Evolutionary conservation across 164 flowering plant species (phyloP), one percentile per base, ranked within the genome.

Genomic region (Chimonanthus praecox): DNA sequence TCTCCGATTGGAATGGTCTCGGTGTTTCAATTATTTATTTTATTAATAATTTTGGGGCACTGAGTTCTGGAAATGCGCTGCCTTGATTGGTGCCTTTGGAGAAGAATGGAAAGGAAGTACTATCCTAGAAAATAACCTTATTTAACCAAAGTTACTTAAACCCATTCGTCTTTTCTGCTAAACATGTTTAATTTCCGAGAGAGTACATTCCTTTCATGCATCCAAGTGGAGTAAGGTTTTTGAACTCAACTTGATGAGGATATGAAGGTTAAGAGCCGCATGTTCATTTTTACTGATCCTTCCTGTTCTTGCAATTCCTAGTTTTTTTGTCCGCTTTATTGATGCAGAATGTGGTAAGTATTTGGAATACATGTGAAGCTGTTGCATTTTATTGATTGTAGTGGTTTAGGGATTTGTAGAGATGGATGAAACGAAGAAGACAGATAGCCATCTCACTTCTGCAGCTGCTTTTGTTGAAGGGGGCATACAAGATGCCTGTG

Each of bases 391-490:
- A 10, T 66, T 44, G 47, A 68, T 68, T 68, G 47, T 68, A 54
- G 4, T 49, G 60, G 54, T 67, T 5, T 54, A 11, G 60, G 71
- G 62, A 21, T 49, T 50, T 51, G 61, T 72, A 51, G 82, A 63
- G 67, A 87, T 84, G 89, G 92, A 91, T 46, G 94, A 85, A 80
- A 80, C n/a, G 44, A 77, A 78, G 72, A 82, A 83, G 77, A 68
- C 75, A 63, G 97, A 88, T 67, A 76, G 70, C 73, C 94, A 88
- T 79, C 72, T 89, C 79, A 87, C 94, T 44, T 91, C 98, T 2
- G 97, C 97, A 54, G 97, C 94, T 33, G 99, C 97, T 73, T 95
- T 95, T 75, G 99, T 95, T 44, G 96, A 93, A 75, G 99, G 99
- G 5, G 98, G 99, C 71, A 82, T 94, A 74, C 99, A 94, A 68